Base-by-base conservation (phyloP, 345 rosid species). In the Nephelium lappaceum region DNA sequence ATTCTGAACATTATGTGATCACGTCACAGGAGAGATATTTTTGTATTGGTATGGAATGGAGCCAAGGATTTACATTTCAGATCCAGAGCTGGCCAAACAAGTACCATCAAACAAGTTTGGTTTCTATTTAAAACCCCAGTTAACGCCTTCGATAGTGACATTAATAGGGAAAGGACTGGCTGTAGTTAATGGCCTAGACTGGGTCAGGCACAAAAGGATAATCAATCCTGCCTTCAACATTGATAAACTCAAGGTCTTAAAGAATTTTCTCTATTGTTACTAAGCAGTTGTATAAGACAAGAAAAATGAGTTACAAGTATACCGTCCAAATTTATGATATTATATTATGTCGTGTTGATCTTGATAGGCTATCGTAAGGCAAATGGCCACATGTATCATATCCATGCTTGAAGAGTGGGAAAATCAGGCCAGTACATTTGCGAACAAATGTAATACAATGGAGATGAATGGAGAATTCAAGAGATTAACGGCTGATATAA, bases 161-260 rank as follows among this genome's bases (percentile, higher is more conserved):
- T 66, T 87, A 47, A 11, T 76, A 27, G 91, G 92, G 11, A 80
- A 80, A 11, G 90, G 90, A 39, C 73, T 83, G 69, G 38, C 69
- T 69, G 58, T 87, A 1, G 23, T 69, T 3, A 75, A 85, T 5
- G 92, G 88, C 62, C 19, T 19, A 23, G 83, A 84, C 21, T 86
- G 91, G 91, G 76, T 74, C 38, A 82, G 80, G 38, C 92, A 77
- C 24, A 69, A 87, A 83, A 63, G 76, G 43, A 86, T 87, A 24
- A 77, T 85, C 19, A 86, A 81, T 21, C 88, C 92, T 66, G 91
- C 85, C 3, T 90, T 87, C 82, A 77, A 86, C 63, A 55, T 77
- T 19, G 90, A 89, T 53, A 84, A 82, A 78, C 70, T 87, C 67
- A 87, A 89, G 89, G 91, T 89, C 19, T 15, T 27, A 49, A 53